Evolutionary conservation across 306 rosid species (phyloP).

Genomic region (Rubus idaeus): DNA sequence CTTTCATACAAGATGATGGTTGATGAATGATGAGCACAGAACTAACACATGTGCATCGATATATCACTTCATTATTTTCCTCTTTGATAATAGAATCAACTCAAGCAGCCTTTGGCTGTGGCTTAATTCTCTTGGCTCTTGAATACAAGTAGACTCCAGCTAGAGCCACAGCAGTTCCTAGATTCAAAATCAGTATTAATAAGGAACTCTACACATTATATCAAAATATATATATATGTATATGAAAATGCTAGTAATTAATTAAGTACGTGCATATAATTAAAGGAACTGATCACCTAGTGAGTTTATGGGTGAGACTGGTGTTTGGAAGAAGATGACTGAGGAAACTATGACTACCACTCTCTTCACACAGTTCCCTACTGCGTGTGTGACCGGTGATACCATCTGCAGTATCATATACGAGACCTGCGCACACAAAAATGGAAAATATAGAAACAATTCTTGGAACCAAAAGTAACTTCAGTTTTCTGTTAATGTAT

Average conservation of each 20-base stretch:
- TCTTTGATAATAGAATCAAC: background rate
- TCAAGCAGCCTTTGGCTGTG: slow-evolving; percentile 42
- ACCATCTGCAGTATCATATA: slow-evolving; percentile 60
- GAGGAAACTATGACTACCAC: slow-evolving; percentile 66
- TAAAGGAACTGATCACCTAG: slow-evolving; percentile 48
- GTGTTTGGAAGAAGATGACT: slow-evolving; percentile 63
- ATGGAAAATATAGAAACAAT: background rate
- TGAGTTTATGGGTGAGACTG: slow-evolving; percentile 43
- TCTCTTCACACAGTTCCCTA: slow-evolving; percentile 74
- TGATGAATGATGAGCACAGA: background rate
- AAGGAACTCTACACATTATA: background rate
- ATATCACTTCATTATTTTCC: background rate
- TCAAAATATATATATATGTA: background rate
- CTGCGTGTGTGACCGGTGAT: slow-evolving; percentile 73
- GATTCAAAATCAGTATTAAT: background rate
- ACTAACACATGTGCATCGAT: background rate
- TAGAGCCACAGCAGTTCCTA: slow-evolving; percentile 73
- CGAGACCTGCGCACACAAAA: slow-evolving; percentile 50
- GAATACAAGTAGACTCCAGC: slow-evolving; percentile 75
- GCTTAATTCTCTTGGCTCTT: slow-evolving; percentile 50
- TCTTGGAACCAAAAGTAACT: background rate
- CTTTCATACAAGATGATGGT: background rate
- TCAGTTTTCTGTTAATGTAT: background rate
- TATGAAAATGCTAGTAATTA: background rate
- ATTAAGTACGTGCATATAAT: too few relatives aligned